Conservation (phyloP, 75 land plant species). For the Pseudotsuga menziesii region DNA sequence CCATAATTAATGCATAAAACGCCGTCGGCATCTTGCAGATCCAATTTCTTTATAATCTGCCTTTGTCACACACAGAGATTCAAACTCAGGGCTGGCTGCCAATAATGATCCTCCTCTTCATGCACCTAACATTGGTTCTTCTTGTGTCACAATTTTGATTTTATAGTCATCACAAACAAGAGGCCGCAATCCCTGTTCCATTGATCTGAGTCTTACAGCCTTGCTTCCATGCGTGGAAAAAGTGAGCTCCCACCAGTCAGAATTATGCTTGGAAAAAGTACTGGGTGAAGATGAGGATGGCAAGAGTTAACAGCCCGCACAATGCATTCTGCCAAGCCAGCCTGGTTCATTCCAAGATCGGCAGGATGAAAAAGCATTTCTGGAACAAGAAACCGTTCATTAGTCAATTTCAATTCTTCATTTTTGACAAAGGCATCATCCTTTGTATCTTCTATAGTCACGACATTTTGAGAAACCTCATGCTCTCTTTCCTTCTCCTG, state of each 20-base stretch:
- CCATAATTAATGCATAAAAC: conserved; percentile 52
- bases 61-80: conserved; percentile 79
- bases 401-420: conserved; percentile 74
- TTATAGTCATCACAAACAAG: conserved; percentile 75
- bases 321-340: no score
- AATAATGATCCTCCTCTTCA: conserved; percentile 91
- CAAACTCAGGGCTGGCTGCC: conserved; percentile 83
- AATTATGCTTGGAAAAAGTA: conserved; percentile 39
- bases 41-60: conserved; percentile 88
- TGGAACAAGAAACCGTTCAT: conserved; percentile 97
- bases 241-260: conserved; percentile 76
- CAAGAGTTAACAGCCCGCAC: no score
- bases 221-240: conserved; percentile 69
- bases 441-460: conserved; percentile 34
- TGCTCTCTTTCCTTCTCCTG: conserved; percentile 5
- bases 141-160: conserved; percentile 70
- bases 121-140: conserved; percentile 74
- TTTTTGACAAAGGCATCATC: conserved; percentile 45
- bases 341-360: conserved; percentile 61
- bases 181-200: conserved; percentile 76
- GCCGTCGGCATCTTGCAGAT: conserved; percentile 59
- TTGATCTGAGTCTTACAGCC: conserved; percentile 48
- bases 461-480: conserved; percentile 8
- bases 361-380: conserved; percentile 97
- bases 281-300: no score